Conservation (phyloP, 2,329 filamentous ascomycete species). For the Penicillium rolfsii region DNA sequence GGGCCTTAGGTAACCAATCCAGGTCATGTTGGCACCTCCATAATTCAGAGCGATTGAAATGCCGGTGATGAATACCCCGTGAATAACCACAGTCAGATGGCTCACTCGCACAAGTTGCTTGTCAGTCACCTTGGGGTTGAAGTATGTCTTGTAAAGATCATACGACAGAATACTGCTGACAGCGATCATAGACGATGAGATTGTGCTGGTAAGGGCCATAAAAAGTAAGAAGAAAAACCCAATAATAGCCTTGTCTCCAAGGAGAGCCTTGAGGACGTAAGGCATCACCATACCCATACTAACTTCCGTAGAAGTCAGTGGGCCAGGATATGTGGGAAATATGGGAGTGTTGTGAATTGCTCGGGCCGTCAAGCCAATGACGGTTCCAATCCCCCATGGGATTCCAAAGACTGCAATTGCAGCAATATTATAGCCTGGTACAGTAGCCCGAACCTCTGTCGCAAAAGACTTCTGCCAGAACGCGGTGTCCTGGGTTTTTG, state of each 20-base stretch:
- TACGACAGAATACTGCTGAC: constrained; percentile 56
- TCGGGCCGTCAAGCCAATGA: constrained; percentile 51
- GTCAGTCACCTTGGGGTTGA: constrained; percentile 52
- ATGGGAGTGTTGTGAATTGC: constrained; percentile 53
- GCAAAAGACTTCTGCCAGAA: constrained; percentile 60
- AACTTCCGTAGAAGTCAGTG: constrained; percentile 47
- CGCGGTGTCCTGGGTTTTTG: constrained; percentile 46
- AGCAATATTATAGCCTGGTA: constrained; percentile 53
- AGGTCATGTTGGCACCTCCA: constrained; percentile 55
- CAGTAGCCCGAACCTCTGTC: constrained; percentile 52
- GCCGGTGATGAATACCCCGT: constrained; percentile 53
- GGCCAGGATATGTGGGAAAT: constrained; percentile 50
- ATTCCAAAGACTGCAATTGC: constrained; percentile 52
- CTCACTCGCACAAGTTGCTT: constrained; percentile 49
- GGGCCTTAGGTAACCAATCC: constrained; percentile 48
- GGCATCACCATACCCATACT: constrained; percentile 54
- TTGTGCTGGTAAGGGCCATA: constrained; percentile 57
- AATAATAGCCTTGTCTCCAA: constrained; percentile 49
- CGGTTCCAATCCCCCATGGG: constrained; percentile 53
- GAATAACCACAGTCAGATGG: constrained; percentile 53
- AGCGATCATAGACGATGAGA: constrained; percentile 56
- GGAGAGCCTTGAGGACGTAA: constrained; percentile 49
- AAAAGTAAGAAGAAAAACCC: constrained; percentile 55
- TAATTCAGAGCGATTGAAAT: constrained; percentile 55
- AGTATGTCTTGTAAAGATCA: constrained; percentile 56